A percentile compares a stretch with the other conserved stretches of the same genome.
Conservation (phyloP, 2,329 filamentous ascomycete genomes). For the Triangularia verruculosa region DNA sequence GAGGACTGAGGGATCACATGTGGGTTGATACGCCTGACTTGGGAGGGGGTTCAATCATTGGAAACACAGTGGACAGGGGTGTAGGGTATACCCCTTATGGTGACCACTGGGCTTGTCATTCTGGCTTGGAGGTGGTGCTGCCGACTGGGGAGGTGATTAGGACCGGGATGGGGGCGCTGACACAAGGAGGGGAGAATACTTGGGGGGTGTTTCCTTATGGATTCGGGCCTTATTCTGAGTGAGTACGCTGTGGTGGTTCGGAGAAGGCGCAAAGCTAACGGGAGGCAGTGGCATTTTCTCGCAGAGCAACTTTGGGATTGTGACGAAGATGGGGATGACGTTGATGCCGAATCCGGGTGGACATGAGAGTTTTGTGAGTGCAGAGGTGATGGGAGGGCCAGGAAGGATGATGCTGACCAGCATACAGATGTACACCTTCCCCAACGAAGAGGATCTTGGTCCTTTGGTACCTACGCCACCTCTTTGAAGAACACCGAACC, state of each 20-base stretch:
- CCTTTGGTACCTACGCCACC: constrained; percentile 22
- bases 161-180: constrained; percentile 49
- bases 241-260: not conserved
- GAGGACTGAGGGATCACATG: constrained; percentile 37
- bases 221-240: constrained; percentile 41
- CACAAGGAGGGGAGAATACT: constrained; percentile 35
- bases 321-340: constrained; percentile 54
- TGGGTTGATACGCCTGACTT: constrained; percentile 45
- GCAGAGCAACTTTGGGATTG: constrained; percentile 51
- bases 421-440: constrained; percentile 41
- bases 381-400: no score
- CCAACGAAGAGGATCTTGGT: constrained; percentile 37
- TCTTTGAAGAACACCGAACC: not conserved
- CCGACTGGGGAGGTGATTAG: constrained; percentile 44
- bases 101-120: constrained; percentile 42
- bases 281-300: constrained; percentile 43
- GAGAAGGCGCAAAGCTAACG: not conserved
- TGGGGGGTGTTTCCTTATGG: constrained; percentile 41
- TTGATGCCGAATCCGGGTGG: constrained; percentile 35
- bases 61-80: constrained; percentile 23
- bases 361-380: constrained; percentile 32
- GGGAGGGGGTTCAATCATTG: constrained; percentile 43
- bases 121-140: constrained; percentile 46
- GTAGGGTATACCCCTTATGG: constrained; percentile 38
- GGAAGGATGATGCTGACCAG: not conserved